Evolutionary conservation across 805 yeast species (phyloP), one percentile per base, ranked within the genome.

Genomic region (Priceomyces medius): DNA sequence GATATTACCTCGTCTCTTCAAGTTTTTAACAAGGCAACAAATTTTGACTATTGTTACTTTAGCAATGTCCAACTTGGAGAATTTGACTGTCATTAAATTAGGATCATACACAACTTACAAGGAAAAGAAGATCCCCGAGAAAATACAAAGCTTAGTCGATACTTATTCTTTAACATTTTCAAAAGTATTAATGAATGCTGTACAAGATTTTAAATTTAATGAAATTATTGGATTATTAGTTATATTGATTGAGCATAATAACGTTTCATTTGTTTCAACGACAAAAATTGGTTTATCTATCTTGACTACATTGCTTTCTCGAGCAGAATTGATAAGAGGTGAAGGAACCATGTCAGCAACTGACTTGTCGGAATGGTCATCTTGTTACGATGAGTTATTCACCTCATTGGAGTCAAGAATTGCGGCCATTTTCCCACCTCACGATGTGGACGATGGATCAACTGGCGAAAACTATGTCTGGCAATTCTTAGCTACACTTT

Each of bases 401-500:
- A 80, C 84, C 13, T 73, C 83, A 1, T 68, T 90, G 49, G 93
- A 88, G 63, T 85, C 88, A 3, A 80, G 88, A 60, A 74, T 91
- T 43, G 73, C 84, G 1, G 71, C 80, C 13, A 78, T 90, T 34
- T 90, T 91, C 83, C 96, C 97, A 41, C 87, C 91, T 32, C 70
- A 75, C 44, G 71, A 66, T 31, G 59, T 61, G 29, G 69, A 70
- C 40, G 91, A 85, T 55, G 89, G 83, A 49, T 79, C 89, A 1
- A 51, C 65, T 3, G 59, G 64, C 41, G 72, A 66, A 47, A 66
- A 68, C 27, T 89, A 90, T 56, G 88, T 88, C 38, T 91, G 99
- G 99, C 97, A 91, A 68, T 90, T 91, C 58, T 77, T 91, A 63
- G 99, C 99, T 17, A 85, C 96, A 10, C 75, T 91, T 46, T 91